Evolutionary conservation across 2,329 filamentous ascomycete genomes (phyloP).

Genomic region (Paecilomyces dactylethromorphus): DNA sequence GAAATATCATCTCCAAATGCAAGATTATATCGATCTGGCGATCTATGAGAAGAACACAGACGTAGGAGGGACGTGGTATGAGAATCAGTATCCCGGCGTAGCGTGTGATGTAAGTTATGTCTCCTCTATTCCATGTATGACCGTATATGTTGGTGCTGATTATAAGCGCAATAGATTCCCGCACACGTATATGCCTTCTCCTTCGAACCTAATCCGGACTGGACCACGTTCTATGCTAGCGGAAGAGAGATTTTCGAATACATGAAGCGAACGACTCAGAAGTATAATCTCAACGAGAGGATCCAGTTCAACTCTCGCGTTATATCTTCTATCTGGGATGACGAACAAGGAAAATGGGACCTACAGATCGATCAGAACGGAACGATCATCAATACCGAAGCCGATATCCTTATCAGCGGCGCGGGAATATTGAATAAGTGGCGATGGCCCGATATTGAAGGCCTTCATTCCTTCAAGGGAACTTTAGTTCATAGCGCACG

Average conservation of each 20-base stretch:
- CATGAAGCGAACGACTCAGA: conserved; percentile 30
- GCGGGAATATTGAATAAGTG: conserved; percentile 18
- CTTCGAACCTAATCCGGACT: conserved; percentile 39
- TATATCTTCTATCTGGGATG: conserved; percentile 30
- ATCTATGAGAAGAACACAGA: conserved; percentile 24
- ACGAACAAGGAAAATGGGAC: conserved; percentile 13
- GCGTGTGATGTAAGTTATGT: conserved; percentile 20
- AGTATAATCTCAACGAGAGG: conserved; percentile 33
- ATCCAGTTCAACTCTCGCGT: conserved; percentile 32
- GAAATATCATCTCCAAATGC: conserved; percentile 22
- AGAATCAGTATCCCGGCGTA: conserved; percentile 31
- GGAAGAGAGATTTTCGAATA: conserved; percentile 39
- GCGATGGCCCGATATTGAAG: conserved; percentile 24
- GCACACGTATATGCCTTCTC: conserved; percentile 36
- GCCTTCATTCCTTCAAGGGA: conserved; percentile 27
- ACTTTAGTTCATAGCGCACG: conserved; percentile 22
- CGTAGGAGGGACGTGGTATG: conserved; percentile 25
- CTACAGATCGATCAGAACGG: conserved; percentile 10
- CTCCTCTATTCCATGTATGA: background rate
- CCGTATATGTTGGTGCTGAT: background rate
- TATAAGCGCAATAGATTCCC: conserved; percentile 5
- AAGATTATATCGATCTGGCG: conserved; percentile 18
- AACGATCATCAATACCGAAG: conserved; percentile 11
- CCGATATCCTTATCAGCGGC: conserved; percentile 20
- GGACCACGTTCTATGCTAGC: conserved; percentile 36